Evolutionary conservation across 768 basidiomycete genomes (phyloP).

Genomic region (Mycena floridula): DNA sequence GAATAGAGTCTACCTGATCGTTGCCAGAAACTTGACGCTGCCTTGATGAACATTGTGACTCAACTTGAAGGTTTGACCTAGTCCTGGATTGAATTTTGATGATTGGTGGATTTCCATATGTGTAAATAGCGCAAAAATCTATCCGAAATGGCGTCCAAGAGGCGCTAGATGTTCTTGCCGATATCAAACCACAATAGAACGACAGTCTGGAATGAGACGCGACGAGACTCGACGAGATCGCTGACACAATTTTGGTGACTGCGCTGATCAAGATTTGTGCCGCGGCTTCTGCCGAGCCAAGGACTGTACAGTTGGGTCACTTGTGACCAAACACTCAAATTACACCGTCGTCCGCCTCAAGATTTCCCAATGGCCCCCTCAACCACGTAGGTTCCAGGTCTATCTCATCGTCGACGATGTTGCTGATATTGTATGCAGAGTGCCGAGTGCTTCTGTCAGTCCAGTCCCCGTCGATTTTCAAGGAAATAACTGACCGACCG

Average conservation of each 20-base stretch:
- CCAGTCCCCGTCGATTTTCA: conserved; percentile 6
- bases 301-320: too few species aligned
- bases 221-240: neutral
- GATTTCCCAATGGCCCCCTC: conserved; percentile 50
- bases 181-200: neutral
- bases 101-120: too few species aligned
- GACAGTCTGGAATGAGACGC: neutral
- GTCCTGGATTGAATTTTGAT: too few species aligned
- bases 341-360: conserved; percentile 26
- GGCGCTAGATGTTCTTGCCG: too few species aligned
- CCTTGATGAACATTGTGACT: too few species aligned
- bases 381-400: conserved; percentile 42
- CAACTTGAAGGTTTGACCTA: too few species aligned
- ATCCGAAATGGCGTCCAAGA: too few species aligned
- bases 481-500: neutral
- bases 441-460: conserved; percentile 55
- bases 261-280: neutral
- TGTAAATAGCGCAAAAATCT: too few species aligned
- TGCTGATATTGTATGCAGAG: conserved; percentile 24
- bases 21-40: too few species aligned
- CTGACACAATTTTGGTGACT: neutral
- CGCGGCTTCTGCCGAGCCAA: neutral
- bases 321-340: too few species aligned
- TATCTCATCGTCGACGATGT: neutral
- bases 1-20: too few species aligned